Evolutionary conservation across 495 filamentous ascomycete species (phyloP), one percentile per base, ranked within the genome.

Genomic region (Hyaloscypha hepaticicola): DNA sequence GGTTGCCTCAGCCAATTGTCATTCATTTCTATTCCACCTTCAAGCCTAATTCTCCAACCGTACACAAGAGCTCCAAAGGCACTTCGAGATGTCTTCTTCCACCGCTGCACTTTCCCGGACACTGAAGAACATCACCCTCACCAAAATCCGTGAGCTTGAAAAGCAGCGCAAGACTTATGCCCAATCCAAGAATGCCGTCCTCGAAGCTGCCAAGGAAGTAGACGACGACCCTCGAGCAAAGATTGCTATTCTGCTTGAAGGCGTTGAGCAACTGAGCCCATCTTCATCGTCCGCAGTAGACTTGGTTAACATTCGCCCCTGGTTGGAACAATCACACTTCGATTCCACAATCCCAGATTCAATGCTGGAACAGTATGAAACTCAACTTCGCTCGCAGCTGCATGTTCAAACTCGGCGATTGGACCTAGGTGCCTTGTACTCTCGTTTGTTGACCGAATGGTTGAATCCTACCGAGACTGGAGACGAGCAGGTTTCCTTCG

Each of bases 401-500:
- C 73, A 78, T 45, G 55, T 79, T 21, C 77, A 87, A 66, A 82
- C 82, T 58, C 72, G 80, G 50, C 83, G 80, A 63, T 78, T 87
- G 45, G 77, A 86, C 56, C 84, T 88, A 69, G 85, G 84, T 4
- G 76, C 80, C 29, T 79, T 90, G 38, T 89, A 88, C 70, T 86
- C 82, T 48, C 76, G 78, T 21, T 71, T 91, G 58, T 76, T 89
- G 26, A 89, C 78, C 4, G 85, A 90, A 70, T 89, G 87, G 86
- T 73, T 90, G 69, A 71, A 74, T 1, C 62, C 65, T 5, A 53
- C 58, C 6, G 60, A 68, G 16, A 60, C 75, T 1, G 33, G 68
- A 19, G 62, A 68, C 45, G 14, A 14, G 0, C 27, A 53, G 48
- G 38, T 27, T 16, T 26, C 58, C 14, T 29, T 72, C 55, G 26